Evolutionary conservation across 2,329 filamentous ascomycete species (phyloP).

Genomic region (Huntiella bhutanensis): DNA sequence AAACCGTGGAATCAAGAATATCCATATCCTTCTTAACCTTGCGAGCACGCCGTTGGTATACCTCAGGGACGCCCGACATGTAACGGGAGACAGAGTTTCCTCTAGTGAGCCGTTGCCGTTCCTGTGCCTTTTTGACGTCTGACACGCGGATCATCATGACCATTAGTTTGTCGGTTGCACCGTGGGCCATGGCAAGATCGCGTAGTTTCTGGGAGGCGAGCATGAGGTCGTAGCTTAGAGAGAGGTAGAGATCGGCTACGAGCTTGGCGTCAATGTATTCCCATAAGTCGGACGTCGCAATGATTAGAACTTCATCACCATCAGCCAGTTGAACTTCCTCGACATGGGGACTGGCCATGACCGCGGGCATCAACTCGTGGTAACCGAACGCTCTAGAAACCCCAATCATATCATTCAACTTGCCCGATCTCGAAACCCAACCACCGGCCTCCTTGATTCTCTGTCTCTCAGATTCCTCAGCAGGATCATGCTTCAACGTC

Average conservation of each 20-base stretch:
- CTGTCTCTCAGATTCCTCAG: conserved; percentile 63
- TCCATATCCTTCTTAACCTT: conserved; percentile 42
- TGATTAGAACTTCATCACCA: conserved; percentile 79
- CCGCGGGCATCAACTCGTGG: conserved; percentile 74
- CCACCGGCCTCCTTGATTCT: conserved; percentile 88
- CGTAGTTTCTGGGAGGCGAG: conserved; percentile 82
- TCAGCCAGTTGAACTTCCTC: conserved; percentile 61
- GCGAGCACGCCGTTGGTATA: conserved; percentile 50
- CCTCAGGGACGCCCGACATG: conserved; percentile 48
- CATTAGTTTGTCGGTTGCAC: conserved; percentile 89
- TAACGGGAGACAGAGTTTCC: conserved; percentile 76
- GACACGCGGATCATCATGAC: conserved; percentile 94
- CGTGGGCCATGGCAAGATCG: conserved; percentile 89
- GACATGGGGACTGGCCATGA: conserved; percentile 79
- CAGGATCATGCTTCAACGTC: conserved; percentile 84
- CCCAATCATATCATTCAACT: conserved; percentile 75
- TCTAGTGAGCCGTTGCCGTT: conserved; percentile 52
- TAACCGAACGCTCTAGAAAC: conserved; percentile 94
- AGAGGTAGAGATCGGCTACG: conserved; percentile 76
- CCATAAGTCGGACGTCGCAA: conserved; percentile 88
- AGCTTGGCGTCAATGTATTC: conserved; percentile 80
- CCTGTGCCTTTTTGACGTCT: conserved; percentile 66
- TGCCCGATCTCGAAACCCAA: conserved; percentile 86
- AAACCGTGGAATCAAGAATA: conserved; percentile 69
- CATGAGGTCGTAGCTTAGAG: conserved; percentile 81